A percentile compares a stretch with the other conserved stretches of the same genome.
These are phyloP conservation scores for Medicago ruthenica DNA, from an alignment of 306 rosid species.

Conservation along the genomic window DNA sequence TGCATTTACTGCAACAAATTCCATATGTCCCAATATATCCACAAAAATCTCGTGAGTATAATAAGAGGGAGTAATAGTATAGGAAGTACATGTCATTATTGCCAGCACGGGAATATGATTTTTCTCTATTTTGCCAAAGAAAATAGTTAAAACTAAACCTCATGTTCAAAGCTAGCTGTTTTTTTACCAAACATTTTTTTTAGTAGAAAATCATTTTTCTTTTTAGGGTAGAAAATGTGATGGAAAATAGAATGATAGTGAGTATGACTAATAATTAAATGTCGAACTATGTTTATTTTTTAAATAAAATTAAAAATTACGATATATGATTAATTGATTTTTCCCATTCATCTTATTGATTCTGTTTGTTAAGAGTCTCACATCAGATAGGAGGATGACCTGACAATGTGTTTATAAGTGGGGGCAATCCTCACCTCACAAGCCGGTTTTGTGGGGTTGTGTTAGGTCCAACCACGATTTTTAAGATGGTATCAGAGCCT, in stretches of 20 bases:
- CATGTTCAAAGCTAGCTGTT: background rate
- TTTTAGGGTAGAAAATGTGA: background rate
- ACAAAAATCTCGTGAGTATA: slow-evolving; percentile 42
- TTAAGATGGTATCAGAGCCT: no score
- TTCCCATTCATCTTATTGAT: no score
- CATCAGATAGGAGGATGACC: no score
- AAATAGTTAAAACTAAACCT: background rate
- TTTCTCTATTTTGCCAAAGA: background rate
- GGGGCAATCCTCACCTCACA: no score
- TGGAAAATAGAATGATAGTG: background rate
- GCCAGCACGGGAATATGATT: slow-evolving; percentile 10
- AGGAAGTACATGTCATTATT: slow-evolving; percentile 25
- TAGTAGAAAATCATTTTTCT: background rate
- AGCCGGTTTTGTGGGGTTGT: no score
- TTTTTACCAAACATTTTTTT: background rate
- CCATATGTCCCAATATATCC: slow-evolving; percentile 16
- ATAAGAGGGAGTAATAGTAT: background rate
- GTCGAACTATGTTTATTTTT: no score
- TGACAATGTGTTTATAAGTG: no score
- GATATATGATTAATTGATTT: no score
- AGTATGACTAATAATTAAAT: no score
- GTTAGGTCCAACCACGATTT: no score
- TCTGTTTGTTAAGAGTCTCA: no score
- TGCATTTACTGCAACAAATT: slow-evolving; percentile 39
- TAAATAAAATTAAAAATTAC: no score